Evolutionary conservation across 2,329 filamentous ascomycete species (phyloP).

Genomic region (Leptographium galeiforme): DNA sequence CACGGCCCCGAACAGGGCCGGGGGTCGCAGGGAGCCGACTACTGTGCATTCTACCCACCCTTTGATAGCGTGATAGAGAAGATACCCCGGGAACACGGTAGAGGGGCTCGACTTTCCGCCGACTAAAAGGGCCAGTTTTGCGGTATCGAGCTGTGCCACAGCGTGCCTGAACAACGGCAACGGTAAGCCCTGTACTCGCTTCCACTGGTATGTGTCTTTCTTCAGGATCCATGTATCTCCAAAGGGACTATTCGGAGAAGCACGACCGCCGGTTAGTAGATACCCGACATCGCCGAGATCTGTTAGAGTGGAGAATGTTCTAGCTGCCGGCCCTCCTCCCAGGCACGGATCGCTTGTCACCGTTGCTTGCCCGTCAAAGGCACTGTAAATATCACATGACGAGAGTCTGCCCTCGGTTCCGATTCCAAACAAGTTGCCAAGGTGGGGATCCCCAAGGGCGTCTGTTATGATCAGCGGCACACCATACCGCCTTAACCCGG

Average conservation of each 20-base stretch:
- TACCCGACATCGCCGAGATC: constrained; percentile 42
- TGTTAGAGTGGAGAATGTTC: constrained; percentile 69
- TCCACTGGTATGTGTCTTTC: constrained; percentile 43
- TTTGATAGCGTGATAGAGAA: constrained; percentile 34
- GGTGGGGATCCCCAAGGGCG: constrained; percentile 27
- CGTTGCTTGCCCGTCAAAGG: neutral
- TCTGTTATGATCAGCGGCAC: constrained; percentile 31
- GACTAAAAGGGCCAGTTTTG: constrained; percentile 40
- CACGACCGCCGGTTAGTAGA: constrained; percentile 63
- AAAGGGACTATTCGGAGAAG: constrained; percentile 57
- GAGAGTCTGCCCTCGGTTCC: constrained; percentile 30
- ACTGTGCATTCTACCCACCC: constrained; percentile 34
- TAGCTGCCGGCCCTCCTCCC: constrained; percentile 25
- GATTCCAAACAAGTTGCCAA: constrained; percentile 30
- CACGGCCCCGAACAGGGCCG: constrained; percentile 30
- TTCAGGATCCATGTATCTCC: constrained; percentile 65
- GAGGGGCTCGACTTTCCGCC: constrained; percentile 45
- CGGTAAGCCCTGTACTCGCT: constrained; percentile 50
- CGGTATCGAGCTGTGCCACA: constrained; percentile 35
- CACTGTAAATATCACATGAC: constrained; percentile 36
- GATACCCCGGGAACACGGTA: constrained; percentile 34
- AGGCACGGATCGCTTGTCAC: constrained; percentile 4
- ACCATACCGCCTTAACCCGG: constrained; percentile 45
- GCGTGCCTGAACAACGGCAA: constrained; percentile 64
- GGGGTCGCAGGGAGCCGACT: constrained; percentile 19